A percentile compares a stretch with the other conserved stretches of the same genome.
phyloP scores from a whole-genome alignment of 345 rosid genomes.

The Citropsis articulata region DNA sequence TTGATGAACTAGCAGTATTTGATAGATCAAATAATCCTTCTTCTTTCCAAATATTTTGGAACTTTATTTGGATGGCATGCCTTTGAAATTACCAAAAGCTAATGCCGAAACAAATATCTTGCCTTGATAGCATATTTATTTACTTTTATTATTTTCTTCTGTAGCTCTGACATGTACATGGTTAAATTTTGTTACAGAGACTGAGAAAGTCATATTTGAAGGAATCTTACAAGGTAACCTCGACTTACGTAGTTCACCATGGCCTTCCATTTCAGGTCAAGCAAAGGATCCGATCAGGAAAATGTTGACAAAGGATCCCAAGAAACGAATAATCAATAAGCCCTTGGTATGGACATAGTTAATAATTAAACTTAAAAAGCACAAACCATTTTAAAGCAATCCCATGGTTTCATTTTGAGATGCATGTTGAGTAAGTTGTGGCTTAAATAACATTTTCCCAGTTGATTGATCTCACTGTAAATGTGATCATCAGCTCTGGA shows the following conservation, averaged over 20 bases:
- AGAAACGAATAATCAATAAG: conserved; percentile 65
- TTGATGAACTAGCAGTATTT: not conserved
- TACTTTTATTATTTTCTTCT: not conserved
- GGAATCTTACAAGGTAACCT: conserved; percentile 50
- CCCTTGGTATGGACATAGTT: conserved; percentile 56
- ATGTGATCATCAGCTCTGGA: not conserved
- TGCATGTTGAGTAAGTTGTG: not conserved
- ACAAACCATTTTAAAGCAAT: not conserved
- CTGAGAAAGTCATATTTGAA: conserved; percentile 61
- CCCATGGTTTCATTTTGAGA: not conserved
- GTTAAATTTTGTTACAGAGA: conserved; percentile 44
- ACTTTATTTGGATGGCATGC: not conserved
- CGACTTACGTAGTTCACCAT: conserved; percentile 63
- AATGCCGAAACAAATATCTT: not conserved
- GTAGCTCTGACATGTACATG: not conserved
- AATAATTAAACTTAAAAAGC: not conserved
- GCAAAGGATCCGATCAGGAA: conserved; percentile 74
- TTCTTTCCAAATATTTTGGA: not conserved
- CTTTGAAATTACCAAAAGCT: not conserved
- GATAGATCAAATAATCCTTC: not conserved
- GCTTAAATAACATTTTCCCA: not conserved
- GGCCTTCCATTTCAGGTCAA: conserved; percentile 71
- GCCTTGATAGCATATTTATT: not conserved
- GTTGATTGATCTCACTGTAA: not conserved
- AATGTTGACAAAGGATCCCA: conserved; percentile 73